Conservation (phyloP, 208 protist species). For the Acanthamoeba rhysodes region DNA sequence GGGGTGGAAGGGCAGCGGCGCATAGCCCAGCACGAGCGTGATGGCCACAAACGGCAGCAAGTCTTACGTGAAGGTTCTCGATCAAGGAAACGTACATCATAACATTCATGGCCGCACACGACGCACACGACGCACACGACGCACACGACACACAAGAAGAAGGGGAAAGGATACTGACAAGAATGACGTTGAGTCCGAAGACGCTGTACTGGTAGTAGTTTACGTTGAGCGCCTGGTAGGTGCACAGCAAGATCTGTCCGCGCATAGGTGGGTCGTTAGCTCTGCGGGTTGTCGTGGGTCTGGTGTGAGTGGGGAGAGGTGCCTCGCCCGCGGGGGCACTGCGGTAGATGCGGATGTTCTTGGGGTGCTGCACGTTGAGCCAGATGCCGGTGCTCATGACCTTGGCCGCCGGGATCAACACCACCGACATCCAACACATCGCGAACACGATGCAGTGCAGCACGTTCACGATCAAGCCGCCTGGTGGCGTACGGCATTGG, state of each 20-base stretch:
- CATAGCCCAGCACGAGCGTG: conserved; percentile 77
- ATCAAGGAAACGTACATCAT: neutral
- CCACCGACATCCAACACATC: conserved; percentile 84
- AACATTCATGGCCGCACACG: neutral
- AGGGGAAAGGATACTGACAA: conserved; percentile 49
- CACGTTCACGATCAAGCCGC: conserved; percentile 58
- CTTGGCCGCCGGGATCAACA: conserved; percentile 87
- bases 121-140: neutral
- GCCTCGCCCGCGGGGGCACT: neutral
- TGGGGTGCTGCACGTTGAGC: conserved; percentile 22
- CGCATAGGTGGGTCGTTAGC: no score
- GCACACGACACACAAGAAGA: neutral
- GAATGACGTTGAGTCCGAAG: conserved; percentile 85
- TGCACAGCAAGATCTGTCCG: conserved; percentile 69
- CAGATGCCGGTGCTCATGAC: conserved; percentile 62
- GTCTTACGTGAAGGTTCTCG: conserved; percentile 74
- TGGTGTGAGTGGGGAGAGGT: neutral
- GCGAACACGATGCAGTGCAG: conserved; percentile 30
- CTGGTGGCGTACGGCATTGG: neutral
- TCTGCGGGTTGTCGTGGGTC: neutral
- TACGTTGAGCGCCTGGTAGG: conserved; percentile 79
- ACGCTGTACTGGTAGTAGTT: conserved; percentile 87
- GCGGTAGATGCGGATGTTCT: conserved; percentile 27
- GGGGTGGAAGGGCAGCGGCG: conserved; percentile 16
- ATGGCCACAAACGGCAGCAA: conserved; percentile 82